Conservation (phyloP, 768 basidiomycete genomes). For the Lactarius sp. region DNA sequence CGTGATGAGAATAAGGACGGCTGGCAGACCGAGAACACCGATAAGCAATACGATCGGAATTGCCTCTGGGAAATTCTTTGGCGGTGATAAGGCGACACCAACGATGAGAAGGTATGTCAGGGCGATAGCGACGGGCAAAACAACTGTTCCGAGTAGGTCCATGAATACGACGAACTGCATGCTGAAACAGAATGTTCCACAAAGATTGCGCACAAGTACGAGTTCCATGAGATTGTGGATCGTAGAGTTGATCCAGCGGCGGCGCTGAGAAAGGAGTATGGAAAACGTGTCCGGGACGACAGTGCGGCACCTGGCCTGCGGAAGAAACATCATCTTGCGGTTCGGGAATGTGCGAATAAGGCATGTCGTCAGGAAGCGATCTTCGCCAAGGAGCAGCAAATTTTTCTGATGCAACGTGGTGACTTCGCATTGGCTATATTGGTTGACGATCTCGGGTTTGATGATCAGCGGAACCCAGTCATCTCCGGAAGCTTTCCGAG, state of each 20-base stretch:
- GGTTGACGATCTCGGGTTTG: slow-evolving; percentile 95
- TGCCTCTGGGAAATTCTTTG: slow-evolving; percentile 81
- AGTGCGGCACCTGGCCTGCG: slow-evolving; percentile 91
- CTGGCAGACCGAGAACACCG: slow-evolving; percentile 91
- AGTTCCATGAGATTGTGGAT: slow-evolving; percentile 99
- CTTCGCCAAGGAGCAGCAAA: slow-evolving; percentile 91
- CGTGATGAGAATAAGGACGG: slow-evolving; percentile 86
- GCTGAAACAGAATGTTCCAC: slow-evolving; percentile 99
- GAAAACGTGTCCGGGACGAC: slow-evolving; percentile 94
- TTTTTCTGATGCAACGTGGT: slow-evolving; percentile 98
- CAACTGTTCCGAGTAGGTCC: slow-evolving; percentile 88
- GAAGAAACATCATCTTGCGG: slow-evolving; percentile 99
- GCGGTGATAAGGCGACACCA: slow-evolving; percentile 74
- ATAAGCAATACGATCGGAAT: slow-evolving; percentile 88
- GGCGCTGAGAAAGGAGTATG: slow-evolving; percentile 90
- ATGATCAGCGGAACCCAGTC: slow-evolving; percentile 98
- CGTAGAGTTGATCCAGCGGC: slow-evolving; percentile 99
- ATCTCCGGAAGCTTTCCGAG: slow-evolving; percentile 78
- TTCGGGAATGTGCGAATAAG: slow-evolving; percentile 96
- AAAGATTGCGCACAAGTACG: slow-evolving; percentile 91
- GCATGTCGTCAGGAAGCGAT: slow-evolving; percentile 97
- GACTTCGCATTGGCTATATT: slow-evolving; percentile 93
- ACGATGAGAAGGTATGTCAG: slow-evolving; percentile 88
- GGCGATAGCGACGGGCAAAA: slow-evolving; percentile 88
- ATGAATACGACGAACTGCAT: slow-evolving; percentile 99